These are phyloP conservation scores for Elymus sibiricus DNA, from an alignment of 176 grass and related monocot genomes.

Conservation along the genomic window DNA sequence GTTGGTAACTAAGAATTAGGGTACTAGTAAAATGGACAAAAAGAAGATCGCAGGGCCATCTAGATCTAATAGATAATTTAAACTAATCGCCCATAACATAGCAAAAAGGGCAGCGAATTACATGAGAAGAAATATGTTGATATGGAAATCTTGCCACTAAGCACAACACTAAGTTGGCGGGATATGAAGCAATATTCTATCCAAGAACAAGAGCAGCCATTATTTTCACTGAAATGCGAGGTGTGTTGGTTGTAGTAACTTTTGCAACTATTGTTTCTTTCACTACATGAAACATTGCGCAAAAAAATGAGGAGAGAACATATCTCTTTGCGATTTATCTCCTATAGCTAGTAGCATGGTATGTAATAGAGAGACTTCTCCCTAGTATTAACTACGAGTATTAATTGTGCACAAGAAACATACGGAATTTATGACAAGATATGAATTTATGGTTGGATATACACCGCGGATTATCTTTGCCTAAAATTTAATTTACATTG, in stretches of 20 bases:
- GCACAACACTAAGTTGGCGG: too few species aligned
- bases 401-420: neutral
- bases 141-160: too few species aligned
- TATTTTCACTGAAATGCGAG: too few species aligned
- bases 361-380: neutral
- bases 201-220: too few species aligned
- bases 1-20: neutral
- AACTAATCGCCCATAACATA: too few species aligned
- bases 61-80: too few species aligned
- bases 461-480: neutral
- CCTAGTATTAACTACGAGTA: neutral
- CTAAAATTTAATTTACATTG: neutral
- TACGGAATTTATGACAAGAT: neutral
- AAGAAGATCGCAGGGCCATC: neutral
- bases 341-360: neutral
- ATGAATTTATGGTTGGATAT: neutral
- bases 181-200: too few species aligned
- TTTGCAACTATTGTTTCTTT: too few species aligned
- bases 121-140: too few species aligned
- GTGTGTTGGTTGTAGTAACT: too few species aligned
- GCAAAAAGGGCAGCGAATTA: too few species aligned
- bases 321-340: neutral
- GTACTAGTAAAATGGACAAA: neutral
- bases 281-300: too few species aligned
- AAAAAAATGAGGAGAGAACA: neutral